Evolutionary conservation across 805 yeast genomes (phyloP).

Genomic region (Candida succiphila): DNA sequence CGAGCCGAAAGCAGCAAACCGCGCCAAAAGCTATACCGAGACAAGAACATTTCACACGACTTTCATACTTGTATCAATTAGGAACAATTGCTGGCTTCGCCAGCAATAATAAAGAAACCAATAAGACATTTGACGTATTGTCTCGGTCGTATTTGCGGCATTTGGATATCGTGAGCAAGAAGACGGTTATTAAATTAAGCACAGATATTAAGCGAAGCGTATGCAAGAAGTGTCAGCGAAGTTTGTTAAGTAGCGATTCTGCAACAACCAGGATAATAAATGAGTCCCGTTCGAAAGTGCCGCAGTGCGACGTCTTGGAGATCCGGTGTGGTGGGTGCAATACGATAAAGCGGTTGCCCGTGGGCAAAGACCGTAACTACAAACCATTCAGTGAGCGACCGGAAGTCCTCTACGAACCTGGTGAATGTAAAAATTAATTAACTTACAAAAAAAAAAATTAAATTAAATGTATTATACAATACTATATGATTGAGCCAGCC

Average conservation of each 20-base stretch:
- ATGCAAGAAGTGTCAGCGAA: conserved; percentile 57
- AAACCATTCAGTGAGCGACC: conserved; percentile 33
- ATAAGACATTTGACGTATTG: conserved; percentile 27
- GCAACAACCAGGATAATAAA: conserved; percentile 30
- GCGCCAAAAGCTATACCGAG: conserved; percentile 35
- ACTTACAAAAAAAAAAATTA: too few species aligned
- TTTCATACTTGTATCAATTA: conserved; percentile 50
- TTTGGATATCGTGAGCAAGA: conserved; percentile 54
- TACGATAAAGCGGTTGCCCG: conserved; percentile 43
- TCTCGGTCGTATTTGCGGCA: conserved; percentile 46
- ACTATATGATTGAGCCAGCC: too few species aligned
- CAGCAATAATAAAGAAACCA: conserved; percentile 3
- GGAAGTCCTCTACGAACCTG: conserved; percentile 13
- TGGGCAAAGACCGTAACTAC: conserved; percentile 46
- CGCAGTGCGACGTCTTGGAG: conserved; percentile 36
- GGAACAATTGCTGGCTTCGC: conserved; percentile 22
- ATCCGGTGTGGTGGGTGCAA: conserved; percentile 50
- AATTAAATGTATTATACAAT: too few species aligned
- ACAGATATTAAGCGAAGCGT: conserved; percentile 57
- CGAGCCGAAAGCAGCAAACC: conserved; percentile 5
- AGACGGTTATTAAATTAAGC: conserved; percentile 53
- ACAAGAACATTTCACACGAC: conserved; percentile 49
- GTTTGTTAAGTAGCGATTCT: conserved; percentile 6
- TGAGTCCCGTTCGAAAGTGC: conserved; percentile 20
- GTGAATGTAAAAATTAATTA: not conserved